Percentiles rank a stretch among this genome's conserved stretches.
Evolutionary conservation across 345 rosid species (phyloP).

Genomic region (Hypericum androsaemum): DNA sequence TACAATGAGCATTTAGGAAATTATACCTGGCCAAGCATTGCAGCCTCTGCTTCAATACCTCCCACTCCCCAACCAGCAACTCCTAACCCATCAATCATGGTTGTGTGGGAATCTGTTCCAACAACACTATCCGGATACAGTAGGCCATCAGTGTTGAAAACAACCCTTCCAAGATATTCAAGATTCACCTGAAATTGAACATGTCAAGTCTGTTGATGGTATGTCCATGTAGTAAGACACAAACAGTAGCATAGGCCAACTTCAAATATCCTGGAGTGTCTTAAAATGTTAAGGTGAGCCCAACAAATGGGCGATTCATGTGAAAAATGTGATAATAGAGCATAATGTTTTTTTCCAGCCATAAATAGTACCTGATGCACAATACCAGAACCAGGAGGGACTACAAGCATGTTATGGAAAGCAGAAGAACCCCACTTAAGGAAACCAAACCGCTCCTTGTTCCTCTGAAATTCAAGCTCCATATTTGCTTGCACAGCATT

Average conservation of each 20-base stretch:
- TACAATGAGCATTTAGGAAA: no score
- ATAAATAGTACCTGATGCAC: conserved; percentile 81
- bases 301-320: not conserved
- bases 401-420: conserved; percentile 92
- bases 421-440: conserved; percentile 97
- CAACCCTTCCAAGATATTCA: conserved; percentile 96
- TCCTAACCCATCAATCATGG: conserved; percentile 99
- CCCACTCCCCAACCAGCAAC: conserved; percentile 99
- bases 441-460: conserved; percentile 94
- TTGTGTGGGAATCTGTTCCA: conserved; percentile 98
- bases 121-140: conserved; percentile 97
- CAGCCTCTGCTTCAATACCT: conserved; percentile 97
- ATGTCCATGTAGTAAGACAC: not conserved
- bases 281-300: not conserved
- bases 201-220: conserved; percentile 6
- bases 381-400: conserved; percentile 99
- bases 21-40: conserved; percentile 97
- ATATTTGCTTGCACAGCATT: conserved; percentile 95
- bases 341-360: not conserved
- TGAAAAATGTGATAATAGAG: not conserved
- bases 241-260: no score
- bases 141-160: conserved; percentile 66
- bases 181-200: conserved; percentile 70
- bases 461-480: conserved; percentile 93
- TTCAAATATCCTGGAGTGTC: no score